Conservation (phyloP, 2,329 filamentous ascomycete species). For the Epichloe sp. region DNA sequence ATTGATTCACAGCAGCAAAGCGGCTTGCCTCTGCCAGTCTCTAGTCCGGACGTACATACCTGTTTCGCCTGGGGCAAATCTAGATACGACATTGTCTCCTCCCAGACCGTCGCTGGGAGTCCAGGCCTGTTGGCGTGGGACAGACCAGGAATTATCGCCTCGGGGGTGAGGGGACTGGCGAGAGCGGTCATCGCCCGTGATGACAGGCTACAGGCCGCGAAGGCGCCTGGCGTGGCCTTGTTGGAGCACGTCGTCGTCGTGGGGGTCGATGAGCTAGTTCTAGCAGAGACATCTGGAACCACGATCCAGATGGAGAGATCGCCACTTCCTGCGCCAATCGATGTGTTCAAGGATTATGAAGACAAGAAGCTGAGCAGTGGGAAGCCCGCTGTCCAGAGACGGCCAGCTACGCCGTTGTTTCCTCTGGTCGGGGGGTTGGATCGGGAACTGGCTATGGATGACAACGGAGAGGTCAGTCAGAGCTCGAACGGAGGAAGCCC, state of each 20-base stretch:
- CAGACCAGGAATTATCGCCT: constrained; percentile 29
- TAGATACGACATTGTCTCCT: constrained; percentile 29
- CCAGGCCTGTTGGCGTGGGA: constrained; percentile 36
- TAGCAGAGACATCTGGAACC: constrained; percentile 9
- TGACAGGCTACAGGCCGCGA: constrained; percentile 19
- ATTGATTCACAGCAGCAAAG: not conserved
- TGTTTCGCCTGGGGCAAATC: constrained; percentile 36
- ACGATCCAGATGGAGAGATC: constrained; percentile 1
- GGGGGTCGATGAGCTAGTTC: constrained; percentile 8
- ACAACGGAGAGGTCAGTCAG: not conserved
- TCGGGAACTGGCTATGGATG: not conserved
- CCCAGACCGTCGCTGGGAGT: constrained; percentile 24
- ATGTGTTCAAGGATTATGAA: not conserved
- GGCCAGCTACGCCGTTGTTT: not conserved
- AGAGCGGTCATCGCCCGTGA: constrained; percentile 25
- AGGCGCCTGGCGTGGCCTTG: constrained; percentile 15
- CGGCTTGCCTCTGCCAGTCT: constrained; percentile 11
- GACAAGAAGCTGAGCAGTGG: not conserved
- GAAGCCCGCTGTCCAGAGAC: not conserved
- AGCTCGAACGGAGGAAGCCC: constrained; percentile 7
- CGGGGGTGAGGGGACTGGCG: constrained; percentile 28
- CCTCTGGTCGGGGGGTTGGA: not conserved
- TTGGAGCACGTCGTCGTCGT: constrained; percentile 24
- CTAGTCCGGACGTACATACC: constrained; percentile 20
- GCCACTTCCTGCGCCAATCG: not conserved